Evolutionary conservation across 352 stramenopile genomes (phyloP), one percentile per base, ranked within the genome.

Genomic region (Poterioochromonas sp.): DNA sequence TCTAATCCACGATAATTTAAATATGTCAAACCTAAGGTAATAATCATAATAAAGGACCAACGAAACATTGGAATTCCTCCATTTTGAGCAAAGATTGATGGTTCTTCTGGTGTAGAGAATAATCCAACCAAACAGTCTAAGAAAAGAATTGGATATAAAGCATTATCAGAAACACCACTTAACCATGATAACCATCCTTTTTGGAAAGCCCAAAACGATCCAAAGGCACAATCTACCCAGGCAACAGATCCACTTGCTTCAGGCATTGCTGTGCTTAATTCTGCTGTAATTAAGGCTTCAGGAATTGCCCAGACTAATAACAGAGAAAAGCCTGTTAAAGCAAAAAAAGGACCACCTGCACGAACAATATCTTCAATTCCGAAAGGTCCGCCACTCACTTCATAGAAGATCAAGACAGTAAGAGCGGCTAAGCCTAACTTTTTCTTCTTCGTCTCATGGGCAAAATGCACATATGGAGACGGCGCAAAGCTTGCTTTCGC

Each of bases 371-470:
- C 87, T 84, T 98, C 93, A 35, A 89, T 90, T 8, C 94, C 94
- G 85, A 96, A 98, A 3, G 94, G 93, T 5, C 94, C 94, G 26
- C 91, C 92, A 81, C 83, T 90, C 34, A 96, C 91, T 73, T 89
- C 90, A 79, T 94, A 95, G 81, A 94, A 95, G 43, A 90, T 94
- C 69, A 96, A 76, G 62, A 81, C 76, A 11, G 80, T 81, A 35
- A 86, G 62, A 15, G 79, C 73, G 12, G 65, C n/a, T 0, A 76
- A 32, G 32, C 51, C 34, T 3, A 82, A 41, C 74, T 76, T 79
- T 32, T 76, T 76, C 22, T 74, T 51, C 43, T 71, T 71, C 8
- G 39, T 43, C 3, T 71, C 62, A 65, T 15, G 3, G 15, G 62
- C 15, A 29, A 35, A 71, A 44, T 71, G 62, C 2, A 44, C 3